Evolutionary conservation across 805 yeast species (phyloP).

Genomic region (Candida silvatica): DNA sequence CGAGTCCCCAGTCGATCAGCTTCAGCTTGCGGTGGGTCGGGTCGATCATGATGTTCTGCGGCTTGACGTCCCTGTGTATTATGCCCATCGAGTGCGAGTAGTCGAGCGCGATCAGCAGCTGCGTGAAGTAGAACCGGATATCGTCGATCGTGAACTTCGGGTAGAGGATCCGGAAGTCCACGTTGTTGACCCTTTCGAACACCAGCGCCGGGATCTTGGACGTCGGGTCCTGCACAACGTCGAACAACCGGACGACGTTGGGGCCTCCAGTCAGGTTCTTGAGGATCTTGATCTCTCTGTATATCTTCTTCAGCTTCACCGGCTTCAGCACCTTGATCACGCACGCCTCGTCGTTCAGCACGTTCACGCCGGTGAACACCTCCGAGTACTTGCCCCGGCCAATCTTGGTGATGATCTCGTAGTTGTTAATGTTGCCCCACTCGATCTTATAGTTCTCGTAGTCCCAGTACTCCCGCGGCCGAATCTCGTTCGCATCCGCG

Average conservation of each 20-base stretch:
- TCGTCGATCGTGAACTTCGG: slow-evolving; percentile 72
- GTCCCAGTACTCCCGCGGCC: slow-evolving; percentile 85
- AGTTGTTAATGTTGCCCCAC: slow-evolving; percentile 82
- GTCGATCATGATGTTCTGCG: slow-evolving; percentile 91
- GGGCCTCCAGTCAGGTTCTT: slow-evolving; percentile 83
- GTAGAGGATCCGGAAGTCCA: slow-evolving; percentile 80
- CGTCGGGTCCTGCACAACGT: slow-evolving; percentile 81
- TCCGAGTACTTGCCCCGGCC: slow-evolving; percentile 94
- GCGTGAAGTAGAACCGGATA: slow-evolving; percentile 76
- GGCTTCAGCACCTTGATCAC: slow-evolving; percentile 92
- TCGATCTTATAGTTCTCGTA: slow-evolving; percentile 57
- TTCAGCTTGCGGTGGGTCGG: slow-evolving; percentile 53
- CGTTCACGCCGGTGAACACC: slow-evolving; percentile 78
- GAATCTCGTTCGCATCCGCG: slow-evolving; percentile 65
- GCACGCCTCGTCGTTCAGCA: slow-evolving; percentile 50
- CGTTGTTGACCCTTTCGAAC: slow-evolving; percentile 76
- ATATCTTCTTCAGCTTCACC: slow-evolving; percentile 85
- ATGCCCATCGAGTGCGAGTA: slow-evolving; percentile 90
- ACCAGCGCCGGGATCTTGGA: slow-evolving; percentile 83
- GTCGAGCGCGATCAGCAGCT: slow-evolving; percentile 75
- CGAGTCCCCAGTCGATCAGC: slow-evolving; percentile 91
- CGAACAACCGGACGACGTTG: slow-evolving; percentile 65
- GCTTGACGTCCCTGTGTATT: slow-evolving; percentile 91
- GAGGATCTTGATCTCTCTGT: slow-evolving; percentile 80
- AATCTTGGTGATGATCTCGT: slow-evolving; percentile 75